phyloP scores from a whole-genome alignment of 139 green algal genomes.

The Chlamydomonas schloesseri region DNA sequence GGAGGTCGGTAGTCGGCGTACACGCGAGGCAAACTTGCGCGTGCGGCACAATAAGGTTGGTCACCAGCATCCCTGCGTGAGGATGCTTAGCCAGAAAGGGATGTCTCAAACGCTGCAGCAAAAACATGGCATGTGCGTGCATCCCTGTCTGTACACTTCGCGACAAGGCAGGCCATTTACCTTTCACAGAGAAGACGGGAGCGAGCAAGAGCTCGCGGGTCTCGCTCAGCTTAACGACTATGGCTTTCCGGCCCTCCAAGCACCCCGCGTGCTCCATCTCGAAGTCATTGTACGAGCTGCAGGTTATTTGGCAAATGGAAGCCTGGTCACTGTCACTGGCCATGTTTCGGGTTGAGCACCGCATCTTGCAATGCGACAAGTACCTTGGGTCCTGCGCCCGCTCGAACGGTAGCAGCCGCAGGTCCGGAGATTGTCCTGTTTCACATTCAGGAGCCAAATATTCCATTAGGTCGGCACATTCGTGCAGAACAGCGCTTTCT shows the following conservation, averaged over 20 bases:
- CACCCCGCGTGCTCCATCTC: constrained; percentile 45
- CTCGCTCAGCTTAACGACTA: constrained; percentile 55
- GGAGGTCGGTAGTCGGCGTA: too few species aligned
- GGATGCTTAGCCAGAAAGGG: neutral
- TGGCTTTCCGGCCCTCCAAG: constrained; percentile 24
- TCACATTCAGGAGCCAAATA: too few species aligned
- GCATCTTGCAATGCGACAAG: too few species aligned
- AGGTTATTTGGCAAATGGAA: too few species aligned
- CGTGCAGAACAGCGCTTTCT: neutral
- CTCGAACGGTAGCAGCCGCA: constrained; percentile 22
- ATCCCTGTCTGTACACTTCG: too few species aligned
- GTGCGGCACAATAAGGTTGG: neutral
- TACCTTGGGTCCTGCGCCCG: constrained; percentile 8
- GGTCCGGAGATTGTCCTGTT: constrained; percentile 34
- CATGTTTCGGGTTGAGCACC: too few species aligned
- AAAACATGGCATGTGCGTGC: too few species aligned
- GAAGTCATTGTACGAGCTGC: neutral
- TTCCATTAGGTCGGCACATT: too few species aligned
- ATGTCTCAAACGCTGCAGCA: neutral
- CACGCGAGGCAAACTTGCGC: neutral
- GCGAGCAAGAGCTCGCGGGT: constrained; percentile 58
- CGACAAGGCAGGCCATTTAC: constrained; percentile 5
- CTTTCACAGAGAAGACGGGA: constrained; percentile 55
- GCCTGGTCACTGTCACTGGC: too few species aligned
- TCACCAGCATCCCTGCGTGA: too few species aligned